These are phyloP conservation scores for Arthrobotrys iridis DNA, from an alignment of 2,329 filamentous ascomycete genomes.

Conservation along the genomic window DNA sequence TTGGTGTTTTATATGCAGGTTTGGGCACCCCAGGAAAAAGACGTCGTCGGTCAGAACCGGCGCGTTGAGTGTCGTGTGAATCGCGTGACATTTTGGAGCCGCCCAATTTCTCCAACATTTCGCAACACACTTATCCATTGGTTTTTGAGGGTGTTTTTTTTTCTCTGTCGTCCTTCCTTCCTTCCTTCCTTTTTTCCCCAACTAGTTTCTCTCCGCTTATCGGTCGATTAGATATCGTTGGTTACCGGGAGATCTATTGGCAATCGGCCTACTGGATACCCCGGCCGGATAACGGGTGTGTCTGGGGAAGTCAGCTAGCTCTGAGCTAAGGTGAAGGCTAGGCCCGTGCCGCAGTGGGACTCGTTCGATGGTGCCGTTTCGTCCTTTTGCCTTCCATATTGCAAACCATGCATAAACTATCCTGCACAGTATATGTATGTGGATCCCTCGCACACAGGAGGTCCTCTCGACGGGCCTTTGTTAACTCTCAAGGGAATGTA, in stretches of 20 bases:
- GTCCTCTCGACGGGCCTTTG: neutral
- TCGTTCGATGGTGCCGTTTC: neutral
- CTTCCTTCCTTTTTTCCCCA: neutral
- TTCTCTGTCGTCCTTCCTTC: neutral
- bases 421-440: conserved; percentile 31
- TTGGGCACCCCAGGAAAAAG: too few relatives aligned
- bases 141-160: too few relatives aligned
- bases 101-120: conserved; percentile 26
- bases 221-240: too few relatives aligned
- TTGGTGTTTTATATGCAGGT: conserved; percentile 29
- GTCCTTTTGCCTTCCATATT: neutral
- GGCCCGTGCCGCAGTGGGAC: conserved; percentile 40
- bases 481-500: neutral
- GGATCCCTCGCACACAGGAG: conserved; percentile 16
- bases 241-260: too few relatives aligned
- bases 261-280: too few relatives aligned
- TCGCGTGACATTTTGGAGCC: conserved; percentile 43
- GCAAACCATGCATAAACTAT: conserved; percentile 35
- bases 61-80: conserved; percentile 48
- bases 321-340: neutral
- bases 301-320: neutral
- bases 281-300: too few relatives aligned
- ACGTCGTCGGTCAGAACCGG: conserved; percentile 35
- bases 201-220: neutral
- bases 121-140: conserved; percentile 31